Evolutionary conservation across 305 asterid species (phyloP).

Genomic region (Fraxinus paxiana): DNA sequence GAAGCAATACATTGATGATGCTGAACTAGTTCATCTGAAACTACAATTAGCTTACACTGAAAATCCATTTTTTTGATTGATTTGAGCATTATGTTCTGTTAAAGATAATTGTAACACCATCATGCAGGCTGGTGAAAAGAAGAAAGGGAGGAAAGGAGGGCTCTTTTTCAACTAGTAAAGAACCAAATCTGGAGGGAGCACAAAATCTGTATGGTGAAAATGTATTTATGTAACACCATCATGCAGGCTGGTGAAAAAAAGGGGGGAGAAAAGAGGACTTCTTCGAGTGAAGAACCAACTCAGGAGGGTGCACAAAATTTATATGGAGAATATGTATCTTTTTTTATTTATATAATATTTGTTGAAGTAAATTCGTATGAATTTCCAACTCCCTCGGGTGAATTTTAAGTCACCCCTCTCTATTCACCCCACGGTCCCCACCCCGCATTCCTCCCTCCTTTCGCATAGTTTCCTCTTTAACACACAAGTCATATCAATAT

Average conservation of each 20-base stretch:
- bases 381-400: neutral
- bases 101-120: neutral
- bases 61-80: neutral
- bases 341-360: neutral
- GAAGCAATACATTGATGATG: neutral
- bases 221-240: conserved; percentile 1
- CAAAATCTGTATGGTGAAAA: neutral
- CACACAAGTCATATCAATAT: neutral
- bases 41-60: neutral
- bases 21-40: neutral
- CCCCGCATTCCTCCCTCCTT: neutral
- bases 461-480: neutral
- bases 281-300: conserved; percentile 40
- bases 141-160: conserved; percentile 60
- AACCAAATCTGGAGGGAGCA: neutral
- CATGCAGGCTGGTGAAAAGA: conserved; percentile 76
- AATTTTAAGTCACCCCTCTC: neutral
- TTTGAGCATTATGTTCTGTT: neutral
- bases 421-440: neutral
- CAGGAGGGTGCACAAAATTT: neutral
- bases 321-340: neutral
- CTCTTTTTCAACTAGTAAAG: conserved; percentile 58
- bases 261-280: conserved; percentile 60
- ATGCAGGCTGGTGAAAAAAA: conserved; percentile 76
- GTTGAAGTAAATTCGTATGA: neutral